phyloP scores from a whole-genome alignment of 179 eudicot genomes.

The Vitellaria paradoxa region DNA sequence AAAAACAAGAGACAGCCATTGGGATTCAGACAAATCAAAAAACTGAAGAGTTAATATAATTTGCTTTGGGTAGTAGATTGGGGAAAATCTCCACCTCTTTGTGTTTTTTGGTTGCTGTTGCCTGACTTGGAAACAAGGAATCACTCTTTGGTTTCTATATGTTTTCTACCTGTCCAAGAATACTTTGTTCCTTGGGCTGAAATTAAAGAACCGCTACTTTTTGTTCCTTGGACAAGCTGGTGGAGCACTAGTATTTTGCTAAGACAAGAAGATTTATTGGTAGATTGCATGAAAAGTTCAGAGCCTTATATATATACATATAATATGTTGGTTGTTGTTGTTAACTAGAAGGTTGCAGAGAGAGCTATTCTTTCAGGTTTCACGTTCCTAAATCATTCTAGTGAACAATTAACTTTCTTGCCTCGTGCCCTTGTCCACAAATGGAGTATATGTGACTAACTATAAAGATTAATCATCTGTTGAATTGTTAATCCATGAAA shows the following conservation, averaged over 20 bases:
- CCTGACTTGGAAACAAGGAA: conserved; percentile 30
- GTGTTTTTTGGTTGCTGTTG: neutral
- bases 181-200: conserved; percentile 22
- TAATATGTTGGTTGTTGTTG: too few species aligned
- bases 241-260: too few species aligned
- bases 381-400: too few species aligned
- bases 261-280: too few species aligned
- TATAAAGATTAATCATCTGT: too few species aligned
- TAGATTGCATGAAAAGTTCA: neutral
- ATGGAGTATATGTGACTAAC: too few species aligned
- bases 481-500: too few species aligned
- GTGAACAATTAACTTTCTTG: neutral
- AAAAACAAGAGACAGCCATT: neutral
- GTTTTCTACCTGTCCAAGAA: conserved; percentile 10
- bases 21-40: neutral
- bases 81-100: too few species aligned
- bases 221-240: neutral
- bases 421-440: neutral
- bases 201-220: conserved; percentile 21
- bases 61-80: too few species aligned
- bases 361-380: neutral
- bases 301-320: too few species aligned
- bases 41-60: neutral
- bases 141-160: conserved; percentile 16
- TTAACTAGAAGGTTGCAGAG: neutral